Percentiles rank a stretch among this genome's conserved stretches.
phyloP scores from a whole-genome alignment of 1,284 basidiomycete genomes.

The Cryptococcus hybrid region DNA sequence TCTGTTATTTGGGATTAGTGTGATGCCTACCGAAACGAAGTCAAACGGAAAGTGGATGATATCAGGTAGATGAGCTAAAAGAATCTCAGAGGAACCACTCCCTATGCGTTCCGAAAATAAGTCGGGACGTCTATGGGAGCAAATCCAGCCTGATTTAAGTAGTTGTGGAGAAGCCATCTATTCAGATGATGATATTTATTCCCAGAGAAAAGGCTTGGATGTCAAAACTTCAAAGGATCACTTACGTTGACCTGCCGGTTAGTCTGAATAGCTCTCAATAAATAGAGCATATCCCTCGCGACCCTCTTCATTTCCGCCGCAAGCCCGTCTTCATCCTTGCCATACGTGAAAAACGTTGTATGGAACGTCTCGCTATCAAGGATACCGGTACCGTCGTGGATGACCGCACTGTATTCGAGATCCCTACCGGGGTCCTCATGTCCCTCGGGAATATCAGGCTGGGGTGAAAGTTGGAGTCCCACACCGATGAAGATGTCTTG shows the following conservation, averaged over 20 bases:
- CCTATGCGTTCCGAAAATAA: no score
- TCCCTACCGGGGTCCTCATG: slow-evolving; percentile 15
- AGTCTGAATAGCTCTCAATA: slow-evolving; percentile 23
- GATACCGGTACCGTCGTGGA: slow-evolving; percentile 39
- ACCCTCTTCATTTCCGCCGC: slow-evolving; percentile 27
- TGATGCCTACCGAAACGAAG: no score
- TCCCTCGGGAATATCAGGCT: not conserved
- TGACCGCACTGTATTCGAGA: slow-evolving; percentile 27
- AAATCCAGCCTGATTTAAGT: no score
- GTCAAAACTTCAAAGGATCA: not conserved
- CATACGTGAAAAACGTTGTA: slow-evolving; percentile 10
- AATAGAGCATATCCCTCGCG: slow-evolving; percentile 22
- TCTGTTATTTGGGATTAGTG: not conserved
- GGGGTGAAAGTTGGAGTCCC: slow-evolving; percentile 16
- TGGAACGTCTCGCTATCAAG: slow-evolving; percentile 29
- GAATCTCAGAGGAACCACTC: no score
- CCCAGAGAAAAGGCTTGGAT: no score
- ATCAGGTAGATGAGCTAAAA: no score
- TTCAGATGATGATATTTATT: no score
- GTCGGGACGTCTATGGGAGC: no score
- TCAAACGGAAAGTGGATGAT: no score
- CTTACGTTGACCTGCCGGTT: slow-evolving; percentile 33
- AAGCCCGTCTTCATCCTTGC: slow-evolving; percentile 17
- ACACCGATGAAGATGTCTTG: slow-evolving; percentile 40
- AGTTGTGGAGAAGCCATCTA: no score